Conservation (phyloP, 1,139 yeast species). For the Protomyces lactucae-debilis region DNA sequence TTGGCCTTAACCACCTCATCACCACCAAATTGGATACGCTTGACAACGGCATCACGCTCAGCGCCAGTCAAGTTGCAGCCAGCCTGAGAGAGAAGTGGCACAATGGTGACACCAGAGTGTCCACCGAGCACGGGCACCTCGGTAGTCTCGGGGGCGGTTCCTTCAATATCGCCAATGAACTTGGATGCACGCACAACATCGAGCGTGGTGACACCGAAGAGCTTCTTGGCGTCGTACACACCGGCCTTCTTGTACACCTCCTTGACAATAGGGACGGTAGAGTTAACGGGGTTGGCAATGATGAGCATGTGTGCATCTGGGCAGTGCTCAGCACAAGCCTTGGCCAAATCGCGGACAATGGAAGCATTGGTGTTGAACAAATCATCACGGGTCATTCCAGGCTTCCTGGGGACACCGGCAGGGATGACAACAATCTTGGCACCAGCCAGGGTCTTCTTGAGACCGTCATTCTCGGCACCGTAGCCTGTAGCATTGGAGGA, state of each 20-base stretch:
- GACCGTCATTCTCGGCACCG: conserved; percentile 76
- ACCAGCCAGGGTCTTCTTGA: conserved; percentile 68
- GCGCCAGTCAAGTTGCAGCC: conserved; percentile 48
- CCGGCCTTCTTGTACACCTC: conserved; percentile 84
- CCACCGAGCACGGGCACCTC: conserved; percentile 78
- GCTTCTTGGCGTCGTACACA: conserved; percentile 83
- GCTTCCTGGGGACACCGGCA: conserved; percentile 97
- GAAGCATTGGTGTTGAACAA: conserved; percentile 96
- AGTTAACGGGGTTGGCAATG: conserved; percentile 96
- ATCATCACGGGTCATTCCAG: conserved; percentile 54
- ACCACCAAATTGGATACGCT: conserved; percentile 98
- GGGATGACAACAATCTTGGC: conserved; percentile 90
- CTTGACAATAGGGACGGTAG: conserved; percentile 96
- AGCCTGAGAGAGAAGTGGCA: conserved; percentile 81
- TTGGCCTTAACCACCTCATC: conserved; percentile 98
- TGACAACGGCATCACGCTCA: conserved; percentile 64
- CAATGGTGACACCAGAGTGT: conserved; percentile 97
- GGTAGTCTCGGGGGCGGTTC: conserved; percentile 49
- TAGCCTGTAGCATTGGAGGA: conserved; percentile 60
- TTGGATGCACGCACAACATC: conserved; percentile 92
- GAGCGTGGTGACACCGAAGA: conserved; percentile 96
- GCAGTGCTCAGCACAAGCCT: conserved; percentile 76
- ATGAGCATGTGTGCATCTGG: conserved; percentile 85
- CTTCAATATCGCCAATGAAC: conserved; percentile 69
- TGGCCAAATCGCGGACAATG: conserved; percentile 86